Evolutionary conservation across 495 filamentous ascomycete genomes (phyloP), one percentile per base, ranked within the genome.

Genomic region (Penicillium pancosmium): DNA sequence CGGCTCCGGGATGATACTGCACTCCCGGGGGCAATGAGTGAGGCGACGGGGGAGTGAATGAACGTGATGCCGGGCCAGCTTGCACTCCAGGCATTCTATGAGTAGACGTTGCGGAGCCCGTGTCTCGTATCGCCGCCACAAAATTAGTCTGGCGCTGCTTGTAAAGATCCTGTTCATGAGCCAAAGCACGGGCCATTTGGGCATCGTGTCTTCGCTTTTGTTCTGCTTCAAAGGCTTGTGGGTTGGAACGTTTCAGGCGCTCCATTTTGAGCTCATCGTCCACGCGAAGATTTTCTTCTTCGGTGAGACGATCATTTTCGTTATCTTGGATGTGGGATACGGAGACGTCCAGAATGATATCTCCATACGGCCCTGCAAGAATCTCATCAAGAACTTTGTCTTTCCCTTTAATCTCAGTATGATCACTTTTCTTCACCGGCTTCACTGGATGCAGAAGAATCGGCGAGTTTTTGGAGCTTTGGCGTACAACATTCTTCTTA

Each of bases 371-470:
- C 62, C 40, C 60, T 53, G 5, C 55, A 5, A 96, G 71, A 2
- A 97, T 79, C 25, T 74, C 78, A 61, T 94, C 92, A 2, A 97
- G 73, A 8, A 96, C 84, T 5, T 78, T 78, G 66, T 97, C 93
- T 56, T 87, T 87, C 0, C 86, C 86, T 10, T 72, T 56, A 52
- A 81, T 85, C 40, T 69, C 63, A 0, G 73, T 62, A 7, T 91
- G 55, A 52, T 88, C 78, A 52, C 85, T 52, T 54, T 82, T 79
- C 4, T 72, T 55, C 4, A 87, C 75, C 3, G 73, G 63, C 48
- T 78, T 80, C 0, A 86, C 88, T 52, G 76, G 73, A 40, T 81
- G 79, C 6, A 92, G 78, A 64, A 85, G 88, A 1, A 86, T 78
- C 1, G 68, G 63, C 0, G 68, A 59, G 4, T 79, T 73, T 38